Conservation (phyloP, 441 rosid species). For the Adansonia gregorii region DNA sequence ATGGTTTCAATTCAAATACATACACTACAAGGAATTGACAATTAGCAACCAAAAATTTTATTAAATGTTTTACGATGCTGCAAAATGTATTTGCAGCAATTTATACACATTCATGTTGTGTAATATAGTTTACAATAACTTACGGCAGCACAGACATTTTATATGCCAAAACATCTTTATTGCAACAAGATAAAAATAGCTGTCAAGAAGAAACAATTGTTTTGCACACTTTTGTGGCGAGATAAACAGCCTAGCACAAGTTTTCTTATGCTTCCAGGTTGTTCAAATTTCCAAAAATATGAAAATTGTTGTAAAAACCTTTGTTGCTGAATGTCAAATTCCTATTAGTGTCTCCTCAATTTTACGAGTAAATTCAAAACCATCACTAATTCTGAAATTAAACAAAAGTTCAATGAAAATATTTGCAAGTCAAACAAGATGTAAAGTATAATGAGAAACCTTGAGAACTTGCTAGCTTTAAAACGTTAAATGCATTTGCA, state of each 20-base stretch:
- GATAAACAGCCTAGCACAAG: neutral
- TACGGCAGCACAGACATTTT: neutral
- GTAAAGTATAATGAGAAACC: neutral
- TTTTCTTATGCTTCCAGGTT: neutral
- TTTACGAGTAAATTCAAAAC: neutral
- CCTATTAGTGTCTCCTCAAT: neutral
- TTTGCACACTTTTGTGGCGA: neutral
- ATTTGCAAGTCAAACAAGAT: too few species aligned
- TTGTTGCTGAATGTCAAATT: neutral
- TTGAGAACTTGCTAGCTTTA: neutral
- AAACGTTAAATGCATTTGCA: neutral
- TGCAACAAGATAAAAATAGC: neutral
- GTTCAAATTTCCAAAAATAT: neutral
- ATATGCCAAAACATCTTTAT: neutral
- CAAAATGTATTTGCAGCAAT: neutral
- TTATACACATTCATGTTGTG: neutral
- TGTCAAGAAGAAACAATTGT: neutral
- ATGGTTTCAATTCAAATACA: neutral
- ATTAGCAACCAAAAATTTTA: neutral
- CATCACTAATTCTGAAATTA: neutral
- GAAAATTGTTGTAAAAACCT: neutral
- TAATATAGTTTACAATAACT: neutral
- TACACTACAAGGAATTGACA: neutral
- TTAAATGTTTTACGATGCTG: neutral
- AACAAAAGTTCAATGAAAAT: neutral